Base-by-base conservation (phyloP, 352 stramenopile genomes). In the Phytopythium chamaehyphon region DNA sequence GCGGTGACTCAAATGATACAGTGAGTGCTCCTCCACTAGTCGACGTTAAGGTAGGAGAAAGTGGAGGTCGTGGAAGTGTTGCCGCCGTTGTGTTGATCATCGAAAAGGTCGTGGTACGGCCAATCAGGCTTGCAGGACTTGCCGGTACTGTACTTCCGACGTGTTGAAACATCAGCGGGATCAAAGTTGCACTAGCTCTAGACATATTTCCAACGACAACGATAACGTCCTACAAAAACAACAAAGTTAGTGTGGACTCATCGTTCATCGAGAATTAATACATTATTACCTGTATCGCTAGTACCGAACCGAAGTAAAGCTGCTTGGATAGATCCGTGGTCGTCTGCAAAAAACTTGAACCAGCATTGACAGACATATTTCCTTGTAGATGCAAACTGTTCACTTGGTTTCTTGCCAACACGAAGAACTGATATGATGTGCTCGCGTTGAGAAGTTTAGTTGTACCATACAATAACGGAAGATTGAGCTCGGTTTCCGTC, bases 371-470 rank as follows among this genome's bases (percentile, higher is more conserved):
- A 8, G 73, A 79, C 8, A 84, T 16, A 7, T 61, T 59, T 2
- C 72, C 79, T 11, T 52, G 51, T 0, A 90, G 40, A 23, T 23
- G 51, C 2, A 51, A 23, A 0, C 51, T 14, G 0, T 23, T 11
- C 3, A 75, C 28, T 1, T 55, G 45, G 24, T 74, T 88, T 11
- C 62, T 31, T 0, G 74, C 69, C 2, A 90, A 23, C 2, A 86
- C 75, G 15, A 83, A 73, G 14, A 85, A 71, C 21, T 75, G 47
- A 54, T 90, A 88, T 21, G 50, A 62, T 21, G 56, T 69, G 0
- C 54, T 62, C 1, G 74, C 79, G 12, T 69, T 64, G 6, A 90
- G 52, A 1, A 31, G 26, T 9, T 65, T 52, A 23, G 77, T 64
- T 0, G 43, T 18, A 2, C 47, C 48, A 9, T 50, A 71, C 4